Evolutionary conservation across 805 yeast species (phyloP), one percentile per base, ranked within the genome.

Genomic region (Kodamaea jinghongensis): DNA sequence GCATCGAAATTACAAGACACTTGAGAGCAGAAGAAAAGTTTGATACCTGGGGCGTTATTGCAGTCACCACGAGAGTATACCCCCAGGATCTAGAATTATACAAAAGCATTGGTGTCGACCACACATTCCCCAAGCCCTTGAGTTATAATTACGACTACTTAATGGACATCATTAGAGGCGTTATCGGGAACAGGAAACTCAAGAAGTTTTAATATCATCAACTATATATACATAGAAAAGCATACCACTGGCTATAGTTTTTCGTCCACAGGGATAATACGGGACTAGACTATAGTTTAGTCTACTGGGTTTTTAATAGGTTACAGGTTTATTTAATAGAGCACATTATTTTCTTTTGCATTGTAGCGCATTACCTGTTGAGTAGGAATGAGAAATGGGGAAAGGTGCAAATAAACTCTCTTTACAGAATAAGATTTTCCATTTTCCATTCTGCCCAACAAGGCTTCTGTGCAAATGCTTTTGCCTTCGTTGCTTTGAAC

Each of bases 121-220:
- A 52, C 44, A 67, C 73, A 1, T 63, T 70, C 29, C 56, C 63
- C 25, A 70, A 70, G 47, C 75, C 75, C 2, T 53, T 70, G 39
- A 54, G 48, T 36, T 40, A 45, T 31, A 45, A 45, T 30, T 44
- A 52, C 31, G 41, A 44, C 31, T 46, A 48, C 28, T 47, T 56
- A 5, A 47, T 52, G 36, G 49, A 41, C 28, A 44, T 47, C 26
- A 49, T 56, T 32, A 50, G 45, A 28, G 38, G 33, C 35, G 57
- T 55, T 36, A 37, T 47, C 14, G 20, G 38, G 13, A 29, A 28
- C 22, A 34, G 43, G 20, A 33, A 38, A 13, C 23, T 20, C 8
- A 20, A 8, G 8, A 20, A 20, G 23, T 20, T 20, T 20, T 20
- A 20, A 8, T 20, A 20, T 20, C n/a, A n/a, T n/a, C n/a, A n/a